phyloP scores from a whole-genome alignment of 2,329 filamentous ascomycete species.

The Claviceps spartinae region DNA sequence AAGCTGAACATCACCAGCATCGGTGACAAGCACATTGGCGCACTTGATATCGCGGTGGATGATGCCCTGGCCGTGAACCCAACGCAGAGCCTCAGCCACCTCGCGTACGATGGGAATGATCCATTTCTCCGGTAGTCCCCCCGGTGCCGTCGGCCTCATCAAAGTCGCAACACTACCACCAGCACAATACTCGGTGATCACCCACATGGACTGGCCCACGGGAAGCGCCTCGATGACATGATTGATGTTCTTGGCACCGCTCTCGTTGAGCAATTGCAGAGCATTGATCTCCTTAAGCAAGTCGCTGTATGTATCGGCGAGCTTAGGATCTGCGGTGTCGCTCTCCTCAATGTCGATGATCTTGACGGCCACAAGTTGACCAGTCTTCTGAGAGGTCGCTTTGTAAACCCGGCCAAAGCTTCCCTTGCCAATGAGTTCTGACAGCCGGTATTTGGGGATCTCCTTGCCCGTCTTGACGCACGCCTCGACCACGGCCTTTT shows the following conservation, averaged over 20 bases:
- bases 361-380: conserved; percentile 57
- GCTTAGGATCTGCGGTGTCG: conserved; percentile 52
- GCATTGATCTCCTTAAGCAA: conserved; percentile 56
- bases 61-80: conserved; percentile 55
- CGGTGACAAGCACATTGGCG: conserved; percentile 68
- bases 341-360: conserved; percentile 74
- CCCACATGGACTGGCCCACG: conserved; percentile 71
- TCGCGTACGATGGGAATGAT: conserved; percentile 55
- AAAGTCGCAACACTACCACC: conserved; percentile 68
- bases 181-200: conserved; percentile 75
- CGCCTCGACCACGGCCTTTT: conserved; percentile 47
- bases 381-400: conserved; percentile 32
- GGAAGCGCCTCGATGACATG: conserved; percentile 66
- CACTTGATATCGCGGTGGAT: conserved; percentile 62
- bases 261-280: conserved; percentile 59
- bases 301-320: conserved; percentile 54
- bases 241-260: conserved; percentile 67
- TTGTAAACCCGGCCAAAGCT: conserved; percentile 65
- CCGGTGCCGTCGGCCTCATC: conserved; percentile 53
- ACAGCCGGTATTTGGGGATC: conserved; percentile 52
- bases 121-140: conserved; percentile 56
- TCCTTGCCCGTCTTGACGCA: conserved; percentile 46
- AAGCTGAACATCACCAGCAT: conserved; percentile 63
- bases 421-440: conserved; percentile 62
- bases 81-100: conserved; percentile 50